These are phyloP conservation scores for Sanghuangporus weigelae DNA, from an alignment of 1,284 basidiomycete species.

Conservation along the genomic window DNA sequence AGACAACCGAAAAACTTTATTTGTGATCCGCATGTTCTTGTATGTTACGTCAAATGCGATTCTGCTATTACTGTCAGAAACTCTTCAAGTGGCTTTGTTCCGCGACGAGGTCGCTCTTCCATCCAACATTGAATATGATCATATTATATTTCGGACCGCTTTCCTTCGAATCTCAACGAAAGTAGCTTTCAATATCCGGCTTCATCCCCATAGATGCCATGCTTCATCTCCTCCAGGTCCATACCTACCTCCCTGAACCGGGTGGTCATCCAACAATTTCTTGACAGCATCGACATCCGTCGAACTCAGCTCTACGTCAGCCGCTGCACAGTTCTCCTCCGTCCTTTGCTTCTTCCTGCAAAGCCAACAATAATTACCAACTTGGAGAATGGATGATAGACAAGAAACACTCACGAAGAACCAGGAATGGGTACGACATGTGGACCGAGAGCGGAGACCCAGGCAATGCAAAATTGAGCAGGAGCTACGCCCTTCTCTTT, in stretches of 20 bases:
- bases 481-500: conserved; percentile 41
- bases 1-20: background rate
- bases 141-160: too few species aligned
- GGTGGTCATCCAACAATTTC: conserved; percentile 19
- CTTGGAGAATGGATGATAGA: background rate
- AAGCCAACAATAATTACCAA: background rate
- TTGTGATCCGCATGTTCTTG: background rate
- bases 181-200: too few species aligned
- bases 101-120: too few species aligned
- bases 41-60: background rate
- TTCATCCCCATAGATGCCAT: conserved; percentile 3
- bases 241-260: conserved; percentile 21
- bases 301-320: conserved; percentile 29
- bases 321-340: conserved; percentile 32
- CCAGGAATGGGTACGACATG: conserved; percentile 44
- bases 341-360: conserved; percentile 30
- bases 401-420: conserved; percentile 26
- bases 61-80: too few species aligned
- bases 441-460: conserved; percentile 39
- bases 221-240: background rate
- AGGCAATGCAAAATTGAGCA: conserved; percentile 55
- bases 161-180: too few species aligned
- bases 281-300: conserved; percentile 30
- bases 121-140: too few species aligned
- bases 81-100: too few species aligned